Evolutionary conservation across 1,284 basidiomycete species (phyloP), one percentile per base, ranked within the genome.

Genomic region (Paramarasmius palmivorus): DNA sequence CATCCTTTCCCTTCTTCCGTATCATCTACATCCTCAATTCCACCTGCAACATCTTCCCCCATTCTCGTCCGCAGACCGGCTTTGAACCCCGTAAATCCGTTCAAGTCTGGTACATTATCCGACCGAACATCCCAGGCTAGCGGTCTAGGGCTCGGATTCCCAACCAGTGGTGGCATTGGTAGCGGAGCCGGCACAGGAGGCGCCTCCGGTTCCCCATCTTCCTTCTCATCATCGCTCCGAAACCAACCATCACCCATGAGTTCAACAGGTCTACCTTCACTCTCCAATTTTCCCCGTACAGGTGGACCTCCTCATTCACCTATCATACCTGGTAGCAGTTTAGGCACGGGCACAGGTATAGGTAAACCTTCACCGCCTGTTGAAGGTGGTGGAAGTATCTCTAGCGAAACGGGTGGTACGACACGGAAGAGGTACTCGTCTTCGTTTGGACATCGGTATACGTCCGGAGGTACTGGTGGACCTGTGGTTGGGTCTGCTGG

Each of bases 381-480:
- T 20, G 10, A 12, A 6, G 42, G 50, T n/a, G 25, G 17, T 10
- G 50, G 50, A 8, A 52, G 50, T 10, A 26, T 45, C 4, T 45
- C 50, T 19, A 46, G 34, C 3, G 56, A 55, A 20, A 55, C 25
- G 2, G 46, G 48, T n/a, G 50, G 36, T 19, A 55, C 63, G 19
- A 54, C 65, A n/a, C 67, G 81, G 37, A 83, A 83, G 61, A 71
- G 82, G 5, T 84, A 84, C 65, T 87, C 85, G 40, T 88, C 85
- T 57, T 88, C 82, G 57, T 90, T 90, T 64, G 81, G 84, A 8
- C 82, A 90, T 65, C 76, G 86, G 37, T 88, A 88, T 64, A 71
- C 70, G 26, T 60, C 71, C 19, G 63, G 69, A 14, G 71, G n/a
- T n/a, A n/a, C n/a, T n/a, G n/a, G n/a, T n/a, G n/a, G n/a, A n/a